A percentile compares a stretch with the other conserved stretches of the same genome.
These are phyloP conservation scores for Dioszegia hungarica DNA, from an alignment of 768 basidiomycete genomes.

Conservation along the genomic window DNA sequence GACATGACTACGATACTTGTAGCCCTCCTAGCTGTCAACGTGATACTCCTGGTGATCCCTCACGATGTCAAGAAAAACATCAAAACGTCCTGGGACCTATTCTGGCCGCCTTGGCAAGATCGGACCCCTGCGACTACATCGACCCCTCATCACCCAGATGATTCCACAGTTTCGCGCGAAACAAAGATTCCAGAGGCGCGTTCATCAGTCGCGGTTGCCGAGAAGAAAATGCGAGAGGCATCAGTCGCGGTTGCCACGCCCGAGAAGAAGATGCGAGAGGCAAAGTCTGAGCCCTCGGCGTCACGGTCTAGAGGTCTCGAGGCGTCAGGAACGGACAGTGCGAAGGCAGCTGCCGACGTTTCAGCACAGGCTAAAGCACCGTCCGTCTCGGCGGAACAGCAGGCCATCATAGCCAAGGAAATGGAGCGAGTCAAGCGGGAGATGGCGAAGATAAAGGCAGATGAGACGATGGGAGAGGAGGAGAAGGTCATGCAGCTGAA, in stretches of 20 bases:
- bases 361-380: too few relatives aligned
- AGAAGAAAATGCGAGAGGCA: too few relatives aligned
- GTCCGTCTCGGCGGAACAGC: too few relatives aligned
- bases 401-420: background rate
- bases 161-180: too few relatives aligned
- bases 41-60: slow-evolving; percentile 9
- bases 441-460: background rate
- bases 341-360: background rate
- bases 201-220: too few relatives aligned
- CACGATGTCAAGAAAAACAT: slow-evolving; percentile 12
- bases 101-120: slow-evolving; percentile 40
- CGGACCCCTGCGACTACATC: background rate
- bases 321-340: background rate
- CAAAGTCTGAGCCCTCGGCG: too few relatives aligned
- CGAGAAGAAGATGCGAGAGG: background rate
- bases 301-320: too few relatives aligned
- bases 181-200: too few relatives aligned
- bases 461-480: background rate
- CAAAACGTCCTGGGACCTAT: slow-evolving; percentile 22
- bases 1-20: slow-evolving; percentile 10
- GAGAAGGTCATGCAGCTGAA: background rate
- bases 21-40: slow-evolving; percentile 18
- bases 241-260: too few relatives aligned
- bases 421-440: slow-evolving; percentile 1
- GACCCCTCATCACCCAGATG: background rate